Evolutionary conservation across 2,329 filamentous ascomycete genomes (phyloP).

Genomic region (Parafenestella ontariensis): DNA sequence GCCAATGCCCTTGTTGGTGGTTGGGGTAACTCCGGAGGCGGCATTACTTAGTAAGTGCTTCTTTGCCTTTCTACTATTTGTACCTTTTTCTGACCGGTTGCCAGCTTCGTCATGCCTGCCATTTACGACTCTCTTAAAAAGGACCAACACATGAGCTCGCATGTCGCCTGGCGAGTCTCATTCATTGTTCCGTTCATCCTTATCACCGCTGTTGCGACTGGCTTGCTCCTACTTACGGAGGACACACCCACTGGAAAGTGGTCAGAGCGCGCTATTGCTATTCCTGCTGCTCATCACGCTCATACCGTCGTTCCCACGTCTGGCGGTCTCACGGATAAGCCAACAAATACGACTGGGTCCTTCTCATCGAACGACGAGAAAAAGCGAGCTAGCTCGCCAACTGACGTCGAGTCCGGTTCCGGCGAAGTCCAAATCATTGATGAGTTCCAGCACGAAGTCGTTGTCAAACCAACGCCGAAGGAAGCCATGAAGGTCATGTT

Average conservation of each 20-base stretch:
- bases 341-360: conserved; percentile 38
- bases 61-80: neutral
- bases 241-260: conserved; percentile 86
- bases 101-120: conserved; percentile 84
- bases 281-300: conserved; percentile 60
- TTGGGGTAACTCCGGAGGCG: conserved; percentile 86
- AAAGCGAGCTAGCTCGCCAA: conserved; percentile 27
- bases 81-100: conserved; percentile 12
- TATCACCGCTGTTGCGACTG: conserved; percentile 70
- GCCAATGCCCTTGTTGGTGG: conserved; percentile 86
- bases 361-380: conserved; percentile 50
- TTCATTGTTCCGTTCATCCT: conserved; percentile 85
- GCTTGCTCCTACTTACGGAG: conserved; percentile 75
- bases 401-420: conserved; percentile 56
- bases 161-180: conserved; percentile 81
- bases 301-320: conserved; percentile 60
- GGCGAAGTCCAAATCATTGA: conserved; percentile 62
- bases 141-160: conserved; percentile 63
- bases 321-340: conserved; percentile 57
- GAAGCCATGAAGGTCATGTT: conserved; percentile 68
- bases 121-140: conserved; percentile 79
- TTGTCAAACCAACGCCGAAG: conserved; percentile 66
- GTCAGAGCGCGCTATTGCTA: conserved; percentile 71
- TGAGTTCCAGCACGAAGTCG: conserved; percentile 65
- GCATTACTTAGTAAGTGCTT: conserved; percentile 73